phyloP scores from a whole-genome alignment of 768 basidiomycete species.

The Trametes elegans region DNA sequence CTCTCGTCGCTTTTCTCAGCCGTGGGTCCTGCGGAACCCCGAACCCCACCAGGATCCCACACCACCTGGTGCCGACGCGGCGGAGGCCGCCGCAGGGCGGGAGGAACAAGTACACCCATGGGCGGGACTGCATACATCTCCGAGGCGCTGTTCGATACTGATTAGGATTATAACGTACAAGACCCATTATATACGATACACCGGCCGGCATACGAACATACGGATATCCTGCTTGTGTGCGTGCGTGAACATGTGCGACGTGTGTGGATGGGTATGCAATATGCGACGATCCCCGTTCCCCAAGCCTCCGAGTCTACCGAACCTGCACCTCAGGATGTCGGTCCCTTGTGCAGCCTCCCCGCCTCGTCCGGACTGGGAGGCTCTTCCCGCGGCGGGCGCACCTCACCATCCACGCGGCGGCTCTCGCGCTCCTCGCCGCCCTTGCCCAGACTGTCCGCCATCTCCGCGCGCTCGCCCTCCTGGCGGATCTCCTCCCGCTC shows the following conservation, averaged over 20 bases:
- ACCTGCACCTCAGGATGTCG: too few species aligned
- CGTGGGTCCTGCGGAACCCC: background rate
- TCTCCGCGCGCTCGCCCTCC: conserved; percentile 28
- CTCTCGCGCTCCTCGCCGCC: conserved; percentile 10
- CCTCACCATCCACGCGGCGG: background rate
- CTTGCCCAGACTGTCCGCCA: conserved; percentile 29
- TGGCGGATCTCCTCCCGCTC: conserved; percentile 24
- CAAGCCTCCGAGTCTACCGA: too few species aligned
- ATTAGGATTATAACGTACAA: conserved; percentile 15
- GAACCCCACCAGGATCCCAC: background rate
- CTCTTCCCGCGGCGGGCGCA: background rate
- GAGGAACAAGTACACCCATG: too few species aligned
- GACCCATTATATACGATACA: conserved; percentile 6
- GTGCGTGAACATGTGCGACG: background rate
- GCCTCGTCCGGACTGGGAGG: too few species aligned
- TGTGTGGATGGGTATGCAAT: too few species aligned
- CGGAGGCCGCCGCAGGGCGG: background rate
- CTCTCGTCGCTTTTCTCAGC: background rate
- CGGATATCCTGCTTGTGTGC: background rate
- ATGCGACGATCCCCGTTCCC: too few species aligned
- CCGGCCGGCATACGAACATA: background rate
- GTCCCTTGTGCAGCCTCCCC: conserved; percentile 4
- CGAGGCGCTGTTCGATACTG: too few species aligned
- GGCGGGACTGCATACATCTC: too few species aligned
- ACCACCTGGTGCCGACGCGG: background rate